Evolutionary conservation across 257 asterid species (phyloP), one percentile per base, ranked within the genome.

Genomic region (Petrea volubilis): DNA sequence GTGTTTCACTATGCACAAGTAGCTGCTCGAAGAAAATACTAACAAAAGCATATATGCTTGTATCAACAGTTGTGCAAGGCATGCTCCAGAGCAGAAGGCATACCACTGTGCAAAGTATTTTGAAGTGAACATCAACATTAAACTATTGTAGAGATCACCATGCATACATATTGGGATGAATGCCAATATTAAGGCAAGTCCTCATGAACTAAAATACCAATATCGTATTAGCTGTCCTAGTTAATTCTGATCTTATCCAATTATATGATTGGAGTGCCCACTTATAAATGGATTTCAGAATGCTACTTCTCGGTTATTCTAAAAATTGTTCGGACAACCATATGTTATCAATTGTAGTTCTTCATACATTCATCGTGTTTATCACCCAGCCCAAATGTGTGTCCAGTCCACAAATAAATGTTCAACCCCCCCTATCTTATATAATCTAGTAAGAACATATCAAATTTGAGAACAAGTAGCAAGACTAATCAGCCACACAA

Each of bases 221-320:
- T 29, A 53, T 33, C 11, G 27, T n/a, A 29, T 36, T 28, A n/a
- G 36, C 38, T 53, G 14, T 60, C 52, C 61, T 23, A 41, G 46
- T 44, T 21, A 57, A 31, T 59, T 51, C 21, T 34, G 60, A 47
- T 49, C n/a, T 60, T 34, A 60, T 65, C 59, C 28, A 55, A 34
- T 60, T 41, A 5, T 43, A 44, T 41, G 70, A 74, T 71, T 20
- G 43, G 38, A 49, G 47, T 58, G 40, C 51, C 63, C 49, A 59
- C 27, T 71, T 13, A 51, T 8, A 38, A 20, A 75, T 12, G 12
- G 49, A 28, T 51, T 40, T 60, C 52, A 60, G 18, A 63, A 14
- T 50, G 21, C 33, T 65, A 9, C 27, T 50, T 38, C 74, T 65
- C 40, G 38, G 56, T 21, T 40, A 25, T 40, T 40, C 50, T 59